Percentiles rank a stretch among this genome's conserved stretches.
Conservation (phyloP, 495 filamentous ascomycete species). For the Xylaria telfairii region DNA sequence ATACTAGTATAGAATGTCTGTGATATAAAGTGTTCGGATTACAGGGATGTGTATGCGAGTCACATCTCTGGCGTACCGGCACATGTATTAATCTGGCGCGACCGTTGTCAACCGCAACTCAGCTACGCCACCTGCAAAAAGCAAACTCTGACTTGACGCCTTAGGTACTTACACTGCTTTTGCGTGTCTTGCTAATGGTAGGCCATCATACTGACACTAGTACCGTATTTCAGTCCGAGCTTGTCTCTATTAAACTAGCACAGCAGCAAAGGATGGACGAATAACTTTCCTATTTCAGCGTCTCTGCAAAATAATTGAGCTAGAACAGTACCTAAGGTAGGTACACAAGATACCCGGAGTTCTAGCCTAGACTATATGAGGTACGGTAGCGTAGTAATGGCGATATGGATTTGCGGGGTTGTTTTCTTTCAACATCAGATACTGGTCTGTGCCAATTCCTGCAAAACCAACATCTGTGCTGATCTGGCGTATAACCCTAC, state of each 20-base stretch:
- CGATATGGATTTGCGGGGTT: neutral
- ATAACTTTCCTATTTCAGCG: conserved; percentile 1
- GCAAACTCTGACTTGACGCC: conserved; percentile 3
- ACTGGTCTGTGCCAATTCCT: neutral
- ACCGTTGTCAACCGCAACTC: neutral
- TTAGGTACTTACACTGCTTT: neutral
- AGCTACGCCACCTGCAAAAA: neutral
- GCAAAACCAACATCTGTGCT: neutral
- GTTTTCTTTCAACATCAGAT: neutral
- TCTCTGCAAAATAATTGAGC: neutral
- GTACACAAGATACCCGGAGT: neutral
- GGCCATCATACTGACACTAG: neutral
- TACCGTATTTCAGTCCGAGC: neutral
- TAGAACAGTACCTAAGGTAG: neutral
- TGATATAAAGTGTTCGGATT: neutral
- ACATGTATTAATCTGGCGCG: neutral
- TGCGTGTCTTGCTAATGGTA: neutral
- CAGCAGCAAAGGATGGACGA: conserved; percentile 13
- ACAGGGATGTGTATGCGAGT: conserved; percentile 9
- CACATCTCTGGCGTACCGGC: neutral
- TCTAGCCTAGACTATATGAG: neutral
- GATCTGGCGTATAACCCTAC: neutral
- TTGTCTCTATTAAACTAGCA: neutral
- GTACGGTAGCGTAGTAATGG: neutral
- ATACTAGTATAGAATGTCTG: neutral